Evolutionary conservation across 352 stramenopile genomes (phyloP).

Genomic region (Saprolegnia parasitica): DNA sequence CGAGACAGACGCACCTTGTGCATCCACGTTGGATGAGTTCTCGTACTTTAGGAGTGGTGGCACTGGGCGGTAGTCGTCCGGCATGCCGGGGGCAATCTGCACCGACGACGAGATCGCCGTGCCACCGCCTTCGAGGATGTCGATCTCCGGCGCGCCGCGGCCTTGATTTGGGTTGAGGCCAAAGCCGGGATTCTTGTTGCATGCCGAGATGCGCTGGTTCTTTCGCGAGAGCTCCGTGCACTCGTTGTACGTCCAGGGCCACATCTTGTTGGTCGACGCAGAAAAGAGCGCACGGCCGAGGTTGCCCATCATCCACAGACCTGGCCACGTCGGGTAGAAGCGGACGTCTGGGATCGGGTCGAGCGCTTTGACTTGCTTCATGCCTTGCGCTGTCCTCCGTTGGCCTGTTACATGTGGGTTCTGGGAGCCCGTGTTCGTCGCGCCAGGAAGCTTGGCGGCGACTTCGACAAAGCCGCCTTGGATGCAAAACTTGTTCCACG

Average conservation of each 20-base stretch:
- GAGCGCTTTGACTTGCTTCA: conserved; percentile 23
- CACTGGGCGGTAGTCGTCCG: conserved; percentile 42
- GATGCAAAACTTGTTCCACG: conserved; percentile 94
- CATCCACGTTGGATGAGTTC: conserved; percentile 30
- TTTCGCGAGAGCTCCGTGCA: conserved; percentile 65
- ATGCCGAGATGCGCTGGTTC: conserved; percentile 83
- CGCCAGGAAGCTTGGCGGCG: conserved; percentile 67
- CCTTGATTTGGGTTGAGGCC: conserved; percentile 79
- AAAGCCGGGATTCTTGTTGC: conserved; percentile 82
- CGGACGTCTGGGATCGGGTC: conserved; percentile 33
- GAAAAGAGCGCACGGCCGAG: conserved; percentile 93
- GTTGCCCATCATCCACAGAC: conserved; percentile 95
- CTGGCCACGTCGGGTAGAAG: conserved; percentile 86
- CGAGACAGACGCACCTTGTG: neutral
- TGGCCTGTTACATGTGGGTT: conserved; percentile 51
- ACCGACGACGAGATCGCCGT: conserved; percentile 80
- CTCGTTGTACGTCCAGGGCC: conserved; percentile 93
- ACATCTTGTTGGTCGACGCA: conserved; percentile 90
- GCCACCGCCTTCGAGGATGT: conserved; percentile 88
- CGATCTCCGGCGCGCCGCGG: conserved; percentile 91
- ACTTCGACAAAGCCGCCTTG: conserved; percentile 90
- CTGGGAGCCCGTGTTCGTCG: conserved; percentile 39
- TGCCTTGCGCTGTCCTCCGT: conserved; percentile 33
- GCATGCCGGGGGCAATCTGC: conserved; percentile 76
- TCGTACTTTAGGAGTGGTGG: conserved; percentile 17